A percentile compares a stretch with the other conserved stretches of the same genome.
Conservation (phyloP, 1,284 basidiomycete species). For the Mycosarcoma maydis region DNA sequence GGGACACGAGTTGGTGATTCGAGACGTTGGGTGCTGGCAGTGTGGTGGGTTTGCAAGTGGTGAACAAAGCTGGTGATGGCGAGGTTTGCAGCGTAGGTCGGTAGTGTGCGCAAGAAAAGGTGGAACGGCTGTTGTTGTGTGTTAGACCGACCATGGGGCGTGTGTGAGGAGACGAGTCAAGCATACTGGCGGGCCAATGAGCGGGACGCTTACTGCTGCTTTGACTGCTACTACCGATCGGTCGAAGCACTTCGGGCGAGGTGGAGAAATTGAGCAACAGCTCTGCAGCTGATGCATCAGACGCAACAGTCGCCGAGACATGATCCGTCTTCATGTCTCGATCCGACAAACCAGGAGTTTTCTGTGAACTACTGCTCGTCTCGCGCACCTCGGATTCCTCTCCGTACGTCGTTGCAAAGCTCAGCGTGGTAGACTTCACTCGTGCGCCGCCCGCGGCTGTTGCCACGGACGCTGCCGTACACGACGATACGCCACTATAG, state of each 20-base stretch:
- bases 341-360: conserved; percentile 23
- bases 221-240: conserved; percentile 7
- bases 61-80: too few relatives aligned
- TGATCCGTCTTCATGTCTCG: neutral
- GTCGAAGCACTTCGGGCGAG: conserved; percentile 48
- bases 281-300: conserved; percentile 30
- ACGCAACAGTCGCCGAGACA: conserved; percentile 1
- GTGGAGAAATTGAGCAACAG: conserved; percentile 51
- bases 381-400: conserved; percentile 29
- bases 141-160: conserved; percentile 7
- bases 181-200: neutral
- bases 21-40: too few relatives aligned
- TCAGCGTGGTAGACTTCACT: conserved; percentile 10
- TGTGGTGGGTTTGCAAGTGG: too few relatives aligned
- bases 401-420: conserved; percentile 21
- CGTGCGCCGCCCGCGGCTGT: conserved; percentile 5
- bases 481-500: neutral
- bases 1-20: too few relatives aligned
- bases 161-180: conserved; percentile 6
- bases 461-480: neutral
- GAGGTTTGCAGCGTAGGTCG: conserved; percentile 1
- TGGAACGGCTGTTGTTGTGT: conserved; percentile 3
- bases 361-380: conserved; percentile 1
- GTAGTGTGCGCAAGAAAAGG: conserved; percentile 21
- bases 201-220: neutral